Evolutionary conservation across 2,329 filamentous ascomycete species (phyloP).

Genomic region (Anthostomella pinea): DNA sequence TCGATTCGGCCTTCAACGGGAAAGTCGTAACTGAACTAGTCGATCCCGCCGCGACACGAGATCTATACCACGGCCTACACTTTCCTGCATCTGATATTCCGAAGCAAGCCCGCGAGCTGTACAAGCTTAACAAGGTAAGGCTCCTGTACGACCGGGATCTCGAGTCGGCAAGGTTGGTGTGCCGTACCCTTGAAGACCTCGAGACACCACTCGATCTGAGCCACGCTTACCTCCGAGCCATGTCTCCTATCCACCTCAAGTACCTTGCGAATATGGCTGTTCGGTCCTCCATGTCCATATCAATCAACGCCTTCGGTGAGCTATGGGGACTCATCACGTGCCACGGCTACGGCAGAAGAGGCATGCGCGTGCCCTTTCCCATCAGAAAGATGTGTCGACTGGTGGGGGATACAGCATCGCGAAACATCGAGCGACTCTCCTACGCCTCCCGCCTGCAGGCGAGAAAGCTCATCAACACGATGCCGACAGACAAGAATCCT

Average conservation of each 20-base stretch:
- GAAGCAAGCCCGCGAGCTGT: constrained; percentile 81
- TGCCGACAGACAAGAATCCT: constrained; percentile 75
- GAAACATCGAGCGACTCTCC: constrained; percentile 83
- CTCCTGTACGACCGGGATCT: constrained; percentile 83
- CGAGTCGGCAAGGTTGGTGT: constrained; percentile 77
- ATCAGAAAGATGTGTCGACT: constrained; percentile 90
- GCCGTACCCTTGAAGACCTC: constrained; percentile 69
- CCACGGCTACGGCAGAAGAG: constrained; percentile 71
- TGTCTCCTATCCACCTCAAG: constrained; percentile 87
- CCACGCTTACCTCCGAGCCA: constrained; percentile 79
- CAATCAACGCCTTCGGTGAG: constrained; percentile 80
- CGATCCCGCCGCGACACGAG: constrained; percentile 73
- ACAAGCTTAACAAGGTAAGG: constrained; percentile 86
- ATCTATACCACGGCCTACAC: constrained; percentile 82
- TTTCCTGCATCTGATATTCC: constrained; percentile 88
- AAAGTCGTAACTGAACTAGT: constrained; percentile 85
- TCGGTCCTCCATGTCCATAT: constrained; percentile 92
- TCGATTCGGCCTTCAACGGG: constrained; percentile 78
- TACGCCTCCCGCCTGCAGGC: constrained; percentile 83
- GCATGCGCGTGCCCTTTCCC: constrained; percentile 89
- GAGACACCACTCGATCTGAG: constrained; percentile 78
- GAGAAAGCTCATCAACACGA: constrained; percentile 82
- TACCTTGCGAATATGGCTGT: constrained; percentile 88
- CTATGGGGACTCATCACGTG: constrained; percentile 88
- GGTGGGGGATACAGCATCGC: constrained; percentile 79